Evolutionary conservation across 2,329 filamentous ascomycete species (phyloP).

Genomic region (Sporothrix phasma): DNA sequence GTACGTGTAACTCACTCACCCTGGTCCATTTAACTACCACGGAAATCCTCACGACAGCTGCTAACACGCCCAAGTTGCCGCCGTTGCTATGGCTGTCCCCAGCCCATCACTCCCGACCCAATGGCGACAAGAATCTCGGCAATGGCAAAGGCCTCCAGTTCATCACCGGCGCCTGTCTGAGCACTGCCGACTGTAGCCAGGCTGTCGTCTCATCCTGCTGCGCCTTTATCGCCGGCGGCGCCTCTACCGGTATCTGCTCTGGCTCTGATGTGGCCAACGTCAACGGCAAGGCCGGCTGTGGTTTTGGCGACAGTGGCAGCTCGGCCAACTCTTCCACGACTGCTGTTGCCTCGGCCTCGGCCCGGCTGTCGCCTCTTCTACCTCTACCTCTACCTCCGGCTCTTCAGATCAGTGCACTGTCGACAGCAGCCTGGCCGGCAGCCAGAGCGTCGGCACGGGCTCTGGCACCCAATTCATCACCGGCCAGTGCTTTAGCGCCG

Average conservation of each 20-base stretch:
- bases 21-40: not conserved
- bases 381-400: not conserved
- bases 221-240: constrained; percentile 16
- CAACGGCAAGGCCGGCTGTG: constrained; percentile 20
- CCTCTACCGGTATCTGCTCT: constrained; percentile 18
- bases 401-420: constrained; percentile 17
- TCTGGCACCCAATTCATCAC: constrained; percentile 24
- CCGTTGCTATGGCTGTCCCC: constrained; percentile 15
- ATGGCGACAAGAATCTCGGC: constrained; percentile 22
- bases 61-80: constrained; percentile 12
- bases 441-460: constrained; percentile 23
- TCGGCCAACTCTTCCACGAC: not conserved
- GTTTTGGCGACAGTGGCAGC: constrained; percentile 16
- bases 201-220: constrained; percentile 16
- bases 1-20: constrained; percentile 3
- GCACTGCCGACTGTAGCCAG: constrained; percentile 24
- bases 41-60: not conserved
- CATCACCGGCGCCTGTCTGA: constrained; percentile 25
- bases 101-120: constrained; percentile 20
- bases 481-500: constrained; percentile 23
- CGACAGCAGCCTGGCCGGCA: constrained; percentile 27
- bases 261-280: constrained; percentile 18
- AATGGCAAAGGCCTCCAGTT: constrained; percentile 24
- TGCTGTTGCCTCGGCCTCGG: not conserved
- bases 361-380: not conserved